phyloP scores from a whole-genome alignment of 2,329 filamentous ascomycete genomes.

The Thermothelomyces thermophilus region DNA sequence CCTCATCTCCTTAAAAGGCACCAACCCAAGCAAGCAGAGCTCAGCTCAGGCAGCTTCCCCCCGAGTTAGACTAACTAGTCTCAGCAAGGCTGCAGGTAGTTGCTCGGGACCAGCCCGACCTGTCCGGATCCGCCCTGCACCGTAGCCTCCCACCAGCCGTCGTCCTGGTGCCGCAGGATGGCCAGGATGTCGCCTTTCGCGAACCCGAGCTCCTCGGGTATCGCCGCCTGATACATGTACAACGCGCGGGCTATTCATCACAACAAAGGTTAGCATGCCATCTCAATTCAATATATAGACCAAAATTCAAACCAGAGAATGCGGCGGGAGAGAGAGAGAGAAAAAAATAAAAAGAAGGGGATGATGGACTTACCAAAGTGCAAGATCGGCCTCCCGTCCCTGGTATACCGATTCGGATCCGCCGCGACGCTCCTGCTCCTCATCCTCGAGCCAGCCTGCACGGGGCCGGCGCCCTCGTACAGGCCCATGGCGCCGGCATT shows the following conservation, averaged over 20 bases:
- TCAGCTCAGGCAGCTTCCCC: too few relatives aligned
- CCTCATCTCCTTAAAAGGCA: too few relatives aligned
- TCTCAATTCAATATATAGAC: too few relatives aligned
- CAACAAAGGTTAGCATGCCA: too few relatives aligned
- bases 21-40: too few relatives aligned
- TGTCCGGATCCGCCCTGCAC: slow-evolving; percentile 62
- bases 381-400: slow-evolving; percentile 79
- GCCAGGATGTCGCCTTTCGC: slow-evolving; percentile 86
- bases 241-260: slow-evolving; percentile 69
- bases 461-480: slow-evolving; percentile 44
- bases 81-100: slow-evolving; percentile 56
- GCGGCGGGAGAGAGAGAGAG: neutral
- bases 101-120: slow-evolving; percentile 59
- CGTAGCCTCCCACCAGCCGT: slow-evolving; percentile 99
- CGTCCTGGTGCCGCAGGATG: slow-evolving; percentile 84
- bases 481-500: slow-evolving; percentile 42
- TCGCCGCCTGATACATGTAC: slow-evolving; percentile 91
- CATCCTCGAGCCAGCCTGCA: slow-evolving; percentile 37
- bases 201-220: slow-evolving; percentile 91
- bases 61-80: slow-evolving; percentile 25
- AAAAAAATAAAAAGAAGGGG: slow-evolving; percentile 1
- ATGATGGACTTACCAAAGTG: slow-evolving; percentile 80
- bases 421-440: slow-evolving; percentile 75
- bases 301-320: too few relatives aligned
- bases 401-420: slow-evolving; percentile 73